A percentile compares a stretch with the other conserved stretches of the same genome.
phyloP scores from a whole-genome alignment of 208 protist species.

The Phytomonas sp. region DNA sequence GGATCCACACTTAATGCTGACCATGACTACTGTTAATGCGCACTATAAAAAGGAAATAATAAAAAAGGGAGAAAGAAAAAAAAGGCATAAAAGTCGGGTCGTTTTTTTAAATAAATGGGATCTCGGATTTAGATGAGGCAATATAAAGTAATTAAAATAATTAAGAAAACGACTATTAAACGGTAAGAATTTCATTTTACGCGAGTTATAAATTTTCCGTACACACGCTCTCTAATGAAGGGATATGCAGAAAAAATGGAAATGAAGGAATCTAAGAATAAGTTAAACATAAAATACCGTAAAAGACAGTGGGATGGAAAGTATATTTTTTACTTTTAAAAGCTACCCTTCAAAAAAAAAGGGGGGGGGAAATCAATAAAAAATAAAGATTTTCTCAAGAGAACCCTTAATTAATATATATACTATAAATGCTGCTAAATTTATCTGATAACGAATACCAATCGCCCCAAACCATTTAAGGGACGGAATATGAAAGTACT shows the following conservation, averaged over 20 bases:
- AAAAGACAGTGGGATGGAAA: constrained; percentile 2
- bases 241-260: background rate
- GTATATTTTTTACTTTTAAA: constrained; percentile 8
- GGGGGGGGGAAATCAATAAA: background rate
- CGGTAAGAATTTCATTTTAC: no score
- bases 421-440: background rate
- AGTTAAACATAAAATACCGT: background rate
- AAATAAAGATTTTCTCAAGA: background rate
- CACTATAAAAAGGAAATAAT: constrained; percentile 1
- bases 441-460: background rate
- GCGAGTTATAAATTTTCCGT: background rate
- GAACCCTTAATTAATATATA: background rate
- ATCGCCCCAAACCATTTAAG: background rate
- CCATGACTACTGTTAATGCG: constrained; percentile 34
- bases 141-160: background rate
- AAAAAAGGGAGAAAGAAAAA: constrained; percentile 8
- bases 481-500: constrained; percentile 10
- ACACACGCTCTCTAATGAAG: background rate
- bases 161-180: no score
- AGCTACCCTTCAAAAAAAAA: constrained; percentile 4
- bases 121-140: background rate
- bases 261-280: background rate
- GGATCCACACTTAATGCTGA: constrained; percentile 82
- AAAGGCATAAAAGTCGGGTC: background rate
- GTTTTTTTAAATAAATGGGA: background rate